A percentile compares a stretch with the other conserved stretches of the same genome.
Evolutionary conservation across 495 filamentous ascomycete species (phyloP).

Genomic region (Bacidia gigantensis): DNA sequence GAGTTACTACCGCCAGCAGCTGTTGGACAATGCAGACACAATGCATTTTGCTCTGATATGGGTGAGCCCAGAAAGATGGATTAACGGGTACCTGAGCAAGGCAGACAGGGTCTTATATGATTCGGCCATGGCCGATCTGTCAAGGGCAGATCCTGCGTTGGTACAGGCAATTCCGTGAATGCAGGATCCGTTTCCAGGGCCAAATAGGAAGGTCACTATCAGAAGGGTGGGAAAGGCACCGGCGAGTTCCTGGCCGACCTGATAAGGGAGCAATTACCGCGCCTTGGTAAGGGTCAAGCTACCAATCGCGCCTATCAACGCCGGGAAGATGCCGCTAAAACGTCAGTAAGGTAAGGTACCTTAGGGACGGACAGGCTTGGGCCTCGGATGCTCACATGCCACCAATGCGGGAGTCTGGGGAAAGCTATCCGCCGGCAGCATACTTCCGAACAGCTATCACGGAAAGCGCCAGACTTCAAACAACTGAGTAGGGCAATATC

Average conservation of each 20-base stretch:
- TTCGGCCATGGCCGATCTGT: neutral
- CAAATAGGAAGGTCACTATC: too few relatives aligned
- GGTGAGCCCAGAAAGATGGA: neutral
- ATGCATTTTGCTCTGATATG: neutral
- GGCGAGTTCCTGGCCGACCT: neutral
- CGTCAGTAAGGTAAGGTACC: too few relatives aligned
- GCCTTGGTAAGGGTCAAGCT: neutral
- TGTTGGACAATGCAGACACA: neutral
- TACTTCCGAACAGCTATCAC: too few relatives aligned
- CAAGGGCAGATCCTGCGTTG: neutral
- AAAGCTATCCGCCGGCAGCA: too few relatives aligned
- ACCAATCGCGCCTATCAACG: too few relatives aligned
- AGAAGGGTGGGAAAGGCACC: neutral
- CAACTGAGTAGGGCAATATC: too few relatives aligned
- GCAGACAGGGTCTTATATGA: neutral
- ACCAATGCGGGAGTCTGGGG: too few relatives aligned
- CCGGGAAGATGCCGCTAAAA: too few relatives aligned
- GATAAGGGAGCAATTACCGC: neutral
- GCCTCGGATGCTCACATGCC: too few relatives aligned
- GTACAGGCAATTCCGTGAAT: neutral
- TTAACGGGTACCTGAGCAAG: neutral
- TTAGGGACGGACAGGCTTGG: too few relatives aligned
- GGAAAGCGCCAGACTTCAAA: too few relatives aligned
- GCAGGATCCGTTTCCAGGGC: too few relatives aligned
- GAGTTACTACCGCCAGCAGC: constrained; percentile 5